phyloP scores from a whole-genome alignment of 1,284 basidiomycete genomes.

The Lignosus rhinocerotis region DNA sequence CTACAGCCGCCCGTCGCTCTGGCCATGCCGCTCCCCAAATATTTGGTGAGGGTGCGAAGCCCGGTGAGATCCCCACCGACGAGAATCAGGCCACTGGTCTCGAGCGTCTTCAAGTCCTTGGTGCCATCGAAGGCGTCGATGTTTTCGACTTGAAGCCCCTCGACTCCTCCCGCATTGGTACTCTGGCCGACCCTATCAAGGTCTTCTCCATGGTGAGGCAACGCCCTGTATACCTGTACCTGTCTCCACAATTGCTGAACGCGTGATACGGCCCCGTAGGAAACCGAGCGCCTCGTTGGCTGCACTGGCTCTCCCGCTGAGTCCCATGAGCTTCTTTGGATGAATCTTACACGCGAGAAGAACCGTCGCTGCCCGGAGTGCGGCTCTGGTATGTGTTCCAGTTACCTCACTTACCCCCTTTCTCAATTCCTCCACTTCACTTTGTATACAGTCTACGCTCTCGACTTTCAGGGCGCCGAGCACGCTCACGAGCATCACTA shows the following conservation, averaged over 20 bases:
- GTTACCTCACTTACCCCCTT: constrained; percentile 4
- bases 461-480: constrained; percentile 58
- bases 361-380: constrained; percentile 87
- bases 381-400: constrained; percentile 68
- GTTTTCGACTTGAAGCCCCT: constrained; percentile 92
- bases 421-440: not conserved
- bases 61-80: constrained; percentile 82
- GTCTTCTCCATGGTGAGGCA: constrained; percentile 80
- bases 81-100: constrained; percentile 94
- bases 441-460: constrained; percentile 47
- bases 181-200: constrained; percentile 84
- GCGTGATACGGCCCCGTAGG: constrained; percentile 45
- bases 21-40: constrained; percentile 66
- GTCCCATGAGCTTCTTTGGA: constrained; percentile 90
- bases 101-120: constrained; percentile 92
- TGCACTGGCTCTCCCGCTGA: constrained; percentile 93
- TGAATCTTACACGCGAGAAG: constrained; percentile 66
- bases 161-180: constrained; percentile 86
- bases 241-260: not conserved
- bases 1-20: constrained; percentile 50
- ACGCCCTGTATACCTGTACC: constrained; percentile 38
- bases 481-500: constrained; percentile 40
- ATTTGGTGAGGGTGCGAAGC: constrained; percentile 73
- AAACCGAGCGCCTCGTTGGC: constrained; percentile 79
- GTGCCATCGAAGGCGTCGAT: constrained; percentile 85